Percentiles rank a stretch among this genome's conserved stretches.
Conservation (phyloP, 208 protist genomes). For the Trypanosoma theileri region DNA sequence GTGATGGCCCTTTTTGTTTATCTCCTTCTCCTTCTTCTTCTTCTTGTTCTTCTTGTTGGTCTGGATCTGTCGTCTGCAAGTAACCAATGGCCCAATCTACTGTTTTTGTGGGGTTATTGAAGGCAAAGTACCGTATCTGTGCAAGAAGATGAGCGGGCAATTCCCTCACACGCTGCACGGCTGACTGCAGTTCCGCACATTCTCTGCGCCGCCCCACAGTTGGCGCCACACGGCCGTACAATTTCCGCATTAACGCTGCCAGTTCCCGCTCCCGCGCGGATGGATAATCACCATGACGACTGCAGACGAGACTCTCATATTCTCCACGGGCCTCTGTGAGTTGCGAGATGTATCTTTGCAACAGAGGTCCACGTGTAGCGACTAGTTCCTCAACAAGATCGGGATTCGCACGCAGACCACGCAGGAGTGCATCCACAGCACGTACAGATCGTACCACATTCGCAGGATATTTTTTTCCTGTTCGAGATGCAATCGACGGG, state of each 20-base stretch:
- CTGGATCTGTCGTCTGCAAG: neutral
- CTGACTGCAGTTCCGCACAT: constrained; percentile 28
- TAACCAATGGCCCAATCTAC: constrained; percentile 36
- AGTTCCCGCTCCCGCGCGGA: constrained; percentile 12
- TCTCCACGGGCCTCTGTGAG: constrained; percentile 30
- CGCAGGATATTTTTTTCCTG: constrained; percentile 7
- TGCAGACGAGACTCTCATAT: constrained; percentile 22
- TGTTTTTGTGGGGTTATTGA: constrained; percentile 25
- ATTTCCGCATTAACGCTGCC: constrained; percentile 13
- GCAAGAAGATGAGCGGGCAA: constrained; percentile 16
- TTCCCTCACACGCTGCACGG: constrained; percentile 31
- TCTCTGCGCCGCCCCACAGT: constrained; percentile 9
- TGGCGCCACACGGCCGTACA: constrained; percentile 28
- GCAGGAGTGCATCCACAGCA: constrained; percentile 36
- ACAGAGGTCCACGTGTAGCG: constrained; percentile 17
- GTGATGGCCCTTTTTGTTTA: neutral
- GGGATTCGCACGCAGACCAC: constrained; percentile 39
- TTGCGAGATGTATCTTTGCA: constrained; percentile 26
- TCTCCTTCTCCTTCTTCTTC: constrained; percentile 1
- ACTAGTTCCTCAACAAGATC: constrained; percentile 35
- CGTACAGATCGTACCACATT: constrained; percentile 9
- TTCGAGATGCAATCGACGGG: constrained; percentile 5
- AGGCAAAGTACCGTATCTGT: constrained; percentile 35
- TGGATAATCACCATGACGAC: constrained; percentile 17
- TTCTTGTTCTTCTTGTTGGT: neutral